Evolutionary conservation across 441 rosid species (phyloP).

Genomic region (Croton setiger): DNA sequence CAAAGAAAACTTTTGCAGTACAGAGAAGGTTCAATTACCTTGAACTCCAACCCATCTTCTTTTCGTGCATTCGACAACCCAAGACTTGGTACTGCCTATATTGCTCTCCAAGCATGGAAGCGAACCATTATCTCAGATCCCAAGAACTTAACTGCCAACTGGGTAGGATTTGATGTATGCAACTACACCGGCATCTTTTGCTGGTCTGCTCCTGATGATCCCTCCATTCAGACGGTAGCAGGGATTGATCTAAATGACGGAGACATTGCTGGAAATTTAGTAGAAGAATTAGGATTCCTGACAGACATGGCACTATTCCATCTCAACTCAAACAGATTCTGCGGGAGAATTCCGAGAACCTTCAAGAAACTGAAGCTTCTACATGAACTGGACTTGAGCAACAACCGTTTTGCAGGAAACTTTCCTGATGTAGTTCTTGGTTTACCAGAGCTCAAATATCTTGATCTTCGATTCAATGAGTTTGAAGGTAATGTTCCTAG

Average conservation of each 20-base stretch:
- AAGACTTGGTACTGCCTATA: constrained; percentile 53
- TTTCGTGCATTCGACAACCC: constrained; percentile 59
- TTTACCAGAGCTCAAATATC: constrained; percentile 64
- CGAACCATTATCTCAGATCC: constrained; percentile 83
- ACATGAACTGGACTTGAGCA: constrained; percentile 90
- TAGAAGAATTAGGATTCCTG: constrained; percentile 75
- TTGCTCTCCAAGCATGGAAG: constrained; percentile 88
- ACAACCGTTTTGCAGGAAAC: constrained; percentile 79
- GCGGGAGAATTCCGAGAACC: constrained; percentile 65
- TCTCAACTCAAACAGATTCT: constrained; percentile 77
- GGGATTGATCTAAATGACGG: constrained; percentile 87
- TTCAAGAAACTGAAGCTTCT: constrained; percentile 51
- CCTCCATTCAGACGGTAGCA: constrained; percentile 61
- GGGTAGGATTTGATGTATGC: constrained; percentile 75
- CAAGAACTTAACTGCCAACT: constrained; percentile 45
- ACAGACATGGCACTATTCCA: constrained; percentile 79
- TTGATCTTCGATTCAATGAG: constrained; percentile 89
- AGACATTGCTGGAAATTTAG: constrained; percentile 77
- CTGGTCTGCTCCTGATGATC: constrained; percentile 51
- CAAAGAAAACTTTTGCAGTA: constrained; percentile 54
- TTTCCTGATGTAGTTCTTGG: constrained; percentile 62
- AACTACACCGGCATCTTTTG: constrained; percentile 60
- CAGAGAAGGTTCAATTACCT: constrained; percentile 16
- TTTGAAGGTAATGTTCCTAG: constrained; percentile 80
- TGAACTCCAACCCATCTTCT: constrained; percentile 27